Evolutionary conservation across 108 stramenopile genomes (phyloP).

Genomic region (Fragilaria radians): DNA sequence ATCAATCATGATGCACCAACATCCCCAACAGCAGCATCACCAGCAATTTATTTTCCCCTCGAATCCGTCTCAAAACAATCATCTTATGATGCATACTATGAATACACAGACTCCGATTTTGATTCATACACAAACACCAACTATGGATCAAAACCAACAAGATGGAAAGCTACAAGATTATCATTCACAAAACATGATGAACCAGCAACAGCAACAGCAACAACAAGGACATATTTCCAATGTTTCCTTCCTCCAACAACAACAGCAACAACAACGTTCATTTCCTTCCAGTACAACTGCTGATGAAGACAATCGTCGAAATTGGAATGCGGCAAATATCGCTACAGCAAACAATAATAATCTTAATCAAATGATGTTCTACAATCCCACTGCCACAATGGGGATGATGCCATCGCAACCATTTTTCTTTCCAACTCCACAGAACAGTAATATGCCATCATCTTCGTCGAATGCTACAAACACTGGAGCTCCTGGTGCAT

Average conservation of each 20-base stretch:
- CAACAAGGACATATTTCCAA: no score
- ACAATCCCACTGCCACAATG: neutral
- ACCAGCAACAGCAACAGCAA: neutral
- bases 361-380: neutral
- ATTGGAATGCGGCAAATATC: neutral
- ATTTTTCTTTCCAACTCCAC: neutral
- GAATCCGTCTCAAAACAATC: no score
- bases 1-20: neutral
- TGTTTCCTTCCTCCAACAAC: no score
- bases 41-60: no score
- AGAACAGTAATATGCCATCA: neutral
- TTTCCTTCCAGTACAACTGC: neutral
- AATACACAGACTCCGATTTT: no score
- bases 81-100: no score
- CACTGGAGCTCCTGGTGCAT: neutral
- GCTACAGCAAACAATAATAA: neutral
- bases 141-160: no score
- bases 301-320: neutral
- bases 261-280: neutral
- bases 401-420: neutral
- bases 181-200: neutral
- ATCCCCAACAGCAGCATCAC: neutral
- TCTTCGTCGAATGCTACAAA: neutral
- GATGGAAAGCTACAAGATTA: neutral
- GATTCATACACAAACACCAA: no score